Evolutionary conservation across 2,329 filamentous ascomycete genomes (phyloP), one percentile per base, ranked within the genome.

Genomic region (Blastomyces percursus): DNA sequence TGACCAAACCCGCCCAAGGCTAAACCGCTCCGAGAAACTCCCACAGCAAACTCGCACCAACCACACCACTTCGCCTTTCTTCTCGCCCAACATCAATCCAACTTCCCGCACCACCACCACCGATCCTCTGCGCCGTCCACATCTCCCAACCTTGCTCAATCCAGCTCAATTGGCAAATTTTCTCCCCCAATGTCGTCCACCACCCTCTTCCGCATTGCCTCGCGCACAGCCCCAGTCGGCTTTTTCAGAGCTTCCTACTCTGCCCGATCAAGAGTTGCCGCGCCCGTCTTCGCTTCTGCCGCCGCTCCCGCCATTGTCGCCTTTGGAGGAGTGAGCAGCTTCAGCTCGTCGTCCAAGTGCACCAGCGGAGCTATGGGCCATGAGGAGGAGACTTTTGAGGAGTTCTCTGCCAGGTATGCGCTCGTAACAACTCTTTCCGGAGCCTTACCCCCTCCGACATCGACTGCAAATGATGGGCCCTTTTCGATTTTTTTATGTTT

Each of bases 381-480:
- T 79, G 85, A 87, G 75, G 94, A 99, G 79, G 94, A 99, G 86
- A 96, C 89, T 73, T 99, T 96, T 72, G 94, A 99, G 83, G 92
- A 97, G 82, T 99, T 99, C 80, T 91, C 90, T 79, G 89, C 91
- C 73, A 92, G 94, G 94, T 99, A 90, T 70, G 81, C 69, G 73
- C 32, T 35, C 32, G 32, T 35, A 35, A 35, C 32, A 35, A 35
- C 32, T 9, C 32, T 35, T 35, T 35, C 32, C 8, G 7, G 1
- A 35, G 1, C 7, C 12, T 5, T 9, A 24, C 16, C 24, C 9
- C 11, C 3, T 21, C 12, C 21, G 46, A 21, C 12, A 50, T 50
- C 11, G n/a, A 12, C 46, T 9, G 46, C 46, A 50, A 48, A 27
- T 50, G 9, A 50, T 50, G 46, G 6, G 46, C 46, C 46, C 9